Evolutionary conservation across 2,329 filamentous ascomycete species (phyloP).

Genomic region (Trichoderma breve): DNA sequence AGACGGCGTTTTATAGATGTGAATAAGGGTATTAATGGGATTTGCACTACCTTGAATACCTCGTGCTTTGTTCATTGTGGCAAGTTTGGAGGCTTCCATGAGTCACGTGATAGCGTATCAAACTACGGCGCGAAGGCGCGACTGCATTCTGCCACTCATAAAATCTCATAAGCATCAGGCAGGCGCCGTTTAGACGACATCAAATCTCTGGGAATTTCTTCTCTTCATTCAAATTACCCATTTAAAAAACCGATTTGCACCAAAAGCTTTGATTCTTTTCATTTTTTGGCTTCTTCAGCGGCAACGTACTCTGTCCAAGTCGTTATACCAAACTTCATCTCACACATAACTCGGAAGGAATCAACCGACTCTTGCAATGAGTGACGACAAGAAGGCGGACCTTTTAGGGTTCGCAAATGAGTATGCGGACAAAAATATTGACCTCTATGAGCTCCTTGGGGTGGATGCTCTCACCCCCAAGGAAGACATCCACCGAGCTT

Average conservation of each 20-base stretch:
- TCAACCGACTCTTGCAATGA: conserved; percentile 28
- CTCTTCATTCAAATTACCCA: neutral
- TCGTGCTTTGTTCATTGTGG: neutral
- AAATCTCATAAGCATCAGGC: neutral
- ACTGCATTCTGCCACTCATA: neutral
- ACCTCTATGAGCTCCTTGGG: conserved; percentile 76
- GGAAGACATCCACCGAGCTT: conserved; percentile 77
- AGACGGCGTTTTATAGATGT: neutral
- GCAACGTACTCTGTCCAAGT: no score
- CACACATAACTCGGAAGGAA: neutral
- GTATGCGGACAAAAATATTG: conserved; percentile 59
- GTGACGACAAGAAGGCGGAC: conserved; percentile 45
- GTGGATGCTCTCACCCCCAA: conserved; percentile 63
- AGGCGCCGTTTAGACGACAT: neutral
- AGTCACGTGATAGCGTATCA: conserved; percentile 14
- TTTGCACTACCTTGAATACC: neutral
- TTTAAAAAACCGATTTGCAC: neutral
- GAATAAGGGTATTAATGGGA: neutral
- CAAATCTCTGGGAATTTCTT: neutral
- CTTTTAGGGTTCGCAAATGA: conserved; percentile 54
- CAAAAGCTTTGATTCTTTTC: no score
- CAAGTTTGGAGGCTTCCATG: neutral
- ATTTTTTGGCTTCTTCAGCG: neutral
- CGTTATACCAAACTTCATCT: neutral
- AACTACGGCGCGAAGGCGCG: conserved; percentile 4